Base-by-base conservation (phyloP, 257 asterid genomes). In the Solanum appendiculatum region DNA sequence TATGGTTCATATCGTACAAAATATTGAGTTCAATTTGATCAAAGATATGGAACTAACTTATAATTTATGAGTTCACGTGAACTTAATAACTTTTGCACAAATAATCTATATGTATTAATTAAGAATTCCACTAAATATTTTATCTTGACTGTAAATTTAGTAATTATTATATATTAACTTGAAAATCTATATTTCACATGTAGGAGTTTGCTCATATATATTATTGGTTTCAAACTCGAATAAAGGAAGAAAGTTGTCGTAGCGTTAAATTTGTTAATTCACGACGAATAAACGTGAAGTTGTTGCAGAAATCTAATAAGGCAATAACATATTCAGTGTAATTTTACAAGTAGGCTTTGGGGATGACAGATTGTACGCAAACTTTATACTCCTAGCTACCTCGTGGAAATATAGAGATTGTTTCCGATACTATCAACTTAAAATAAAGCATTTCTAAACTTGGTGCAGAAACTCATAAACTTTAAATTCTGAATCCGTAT, bases 401-500 rank as follows among this genome's bases (percentile, higher is more conserved):
- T 27, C 9, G 0, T 66, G 27, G 5, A 27, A 5, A 27, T 66
- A 66, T 2, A 6, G 12, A 27, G 9, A 1, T 29, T 66, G 3
- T 29, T 66, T 29, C 1, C 13, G 5, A 64, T 25, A 64, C 34
- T 6, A 10, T 29, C 3, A 4, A 7, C 39, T 13, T 66, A 29
- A 29, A 13, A 66, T 66, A 14, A 66, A 27, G 5, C 11, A 66
- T 66, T 66, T 66, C 0, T 4, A 66, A 66, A 0, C 7, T 66
- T 66, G 1, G 1, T 0, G 0, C 16, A 29, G 4, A 66, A 27
- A 48, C 5, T 0, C 20, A 81, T 54, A 21, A 9, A 82, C 25
- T 44, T 36, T 15, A 21, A 48, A 81, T 69, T 33, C 5, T 33
- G 51, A 9, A 31, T 36, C 8, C 46, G 6, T 15, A 64, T 46